Evolutionary conservation across 768 basidiomycete genomes (phyloP), one percentile per base, ranked within the genome.

Genomic region (Udeniomyces megalosporus): DNA sequence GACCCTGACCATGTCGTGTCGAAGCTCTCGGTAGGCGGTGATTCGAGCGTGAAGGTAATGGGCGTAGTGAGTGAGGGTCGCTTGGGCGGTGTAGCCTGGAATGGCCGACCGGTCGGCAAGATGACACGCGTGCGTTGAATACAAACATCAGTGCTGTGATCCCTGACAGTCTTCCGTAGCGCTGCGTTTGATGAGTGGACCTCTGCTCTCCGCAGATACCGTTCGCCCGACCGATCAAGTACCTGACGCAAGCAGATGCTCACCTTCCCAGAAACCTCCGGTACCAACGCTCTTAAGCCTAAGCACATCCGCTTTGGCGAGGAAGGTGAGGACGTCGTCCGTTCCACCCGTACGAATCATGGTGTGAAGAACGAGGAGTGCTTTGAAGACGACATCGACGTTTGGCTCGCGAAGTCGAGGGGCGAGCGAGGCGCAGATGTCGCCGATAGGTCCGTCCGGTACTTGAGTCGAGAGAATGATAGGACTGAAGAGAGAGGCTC

Each of bases 291-390:
- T 88, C 61, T 81, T 80, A 61, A 97, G 75, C 60, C 83, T 80
- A 35, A 97, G 76, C n/a, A 88, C 78, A 67, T 93, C 88, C 34
- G 67, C 67, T 35, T 83, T 80, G 5, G 88, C 84, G 44, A 97
- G 80, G 74, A 90, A 85, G 14, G 81, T 77, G 22, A 96, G 79
- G 14, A 96, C 81, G 71, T 91, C 88, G 77, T 97, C 91, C 6
- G 92, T 95, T 2, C 87, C 80, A n/a, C 95, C 95, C 65, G 88
- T 89, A 29, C 95, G 83, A 71, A 97, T 87, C 88, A 99, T 90
- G 34, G 84, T 88, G 72, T 99, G 95, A 7, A 97, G 77, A 3
- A 93, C 88, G 68, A 99, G 84, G 67, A 97, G 77, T 0, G 91
- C 90, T 71, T 99, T 99, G 81, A 97, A 96, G n/a, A 88, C 91